These are phyloP conservation scores for Priceomyces medius DNA, from an alignment of 805 yeast species.

Conservation along the genomic window DNA sequence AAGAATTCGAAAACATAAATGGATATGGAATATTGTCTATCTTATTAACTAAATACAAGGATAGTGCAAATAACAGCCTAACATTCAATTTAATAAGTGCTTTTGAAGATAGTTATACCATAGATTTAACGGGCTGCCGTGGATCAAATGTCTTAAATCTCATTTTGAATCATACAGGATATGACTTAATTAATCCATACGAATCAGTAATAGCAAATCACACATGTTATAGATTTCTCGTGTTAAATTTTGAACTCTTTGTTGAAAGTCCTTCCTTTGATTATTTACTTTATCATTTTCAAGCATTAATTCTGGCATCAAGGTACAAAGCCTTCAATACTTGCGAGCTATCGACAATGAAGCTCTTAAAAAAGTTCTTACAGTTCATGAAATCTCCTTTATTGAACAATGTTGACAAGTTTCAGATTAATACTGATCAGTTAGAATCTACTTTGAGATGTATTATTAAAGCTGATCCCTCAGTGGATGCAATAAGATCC, in stretches of 20 bases:
- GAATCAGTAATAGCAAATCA: slow-evolving; percentile 59
- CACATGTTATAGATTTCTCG: slow-evolving; percentile 49
- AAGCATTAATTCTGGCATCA: slow-evolving; percentile 53
- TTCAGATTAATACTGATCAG: slow-evolving; percentile 13
- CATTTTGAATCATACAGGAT: slow-evolving; percentile 56
- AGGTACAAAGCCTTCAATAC: slow-evolving; percentile 51
- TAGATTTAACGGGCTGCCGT: slow-evolving; percentile 7
- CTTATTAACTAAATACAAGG: slow-evolving; percentile 48
- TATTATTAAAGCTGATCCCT: slow-evolving; percentile 39
- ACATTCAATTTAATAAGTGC: slow-evolving; percentile 10
- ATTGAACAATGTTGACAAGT: slow-evolving; percentile 6
- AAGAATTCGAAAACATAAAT: slow-evolving; percentile 57
- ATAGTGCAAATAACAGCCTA: slow-evolving; percentile 15
- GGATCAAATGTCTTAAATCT: slow-evolving; percentile 41
- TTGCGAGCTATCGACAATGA: slow-evolving; percentile 52
- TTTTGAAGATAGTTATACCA: slow-evolving; percentile 7
- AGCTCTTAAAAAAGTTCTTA: slow-evolving; percentile 44
- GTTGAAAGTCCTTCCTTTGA: slow-evolving; percentile 57
- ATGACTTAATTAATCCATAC: slow-evolving; percentile 46
- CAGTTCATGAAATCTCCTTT: slow-evolving; percentile 46
- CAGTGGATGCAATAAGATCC: slow-evolving; percentile 54
- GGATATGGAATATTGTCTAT: slow-evolving; percentile 63
- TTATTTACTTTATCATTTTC: slow-evolving; percentile 57
- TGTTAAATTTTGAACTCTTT: slow-evolving; percentile 61
- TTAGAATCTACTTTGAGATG: slow-evolving; percentile 21